These are phyloP conservation scores for Eragrostis tef DNA, from an alignment of 202 grass and related monocot genomes.

Conservation along the genomic window DNA sequence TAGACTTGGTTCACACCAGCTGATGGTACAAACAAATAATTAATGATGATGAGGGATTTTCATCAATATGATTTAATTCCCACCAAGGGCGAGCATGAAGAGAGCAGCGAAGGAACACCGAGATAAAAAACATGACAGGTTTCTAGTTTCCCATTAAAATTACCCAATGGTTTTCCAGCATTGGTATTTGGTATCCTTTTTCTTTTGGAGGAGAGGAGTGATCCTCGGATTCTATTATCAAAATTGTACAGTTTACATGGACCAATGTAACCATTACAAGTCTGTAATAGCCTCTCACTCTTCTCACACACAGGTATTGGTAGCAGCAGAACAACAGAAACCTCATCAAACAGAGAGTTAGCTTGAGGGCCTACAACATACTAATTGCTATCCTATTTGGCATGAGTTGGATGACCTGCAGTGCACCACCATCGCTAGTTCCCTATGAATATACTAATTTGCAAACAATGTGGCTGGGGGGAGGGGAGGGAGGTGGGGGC, in stretches of 20 bases:
- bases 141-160: constrained; percentile 13
- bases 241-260: no score
- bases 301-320: no score
- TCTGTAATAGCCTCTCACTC: no score
- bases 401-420: constrained; percentile 21
- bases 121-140: neutral
- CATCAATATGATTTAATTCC: neutral
- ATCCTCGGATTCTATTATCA: no score
- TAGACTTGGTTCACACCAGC: neutral
- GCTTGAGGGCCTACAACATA: no score
- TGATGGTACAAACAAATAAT: constrained; percentile 18
- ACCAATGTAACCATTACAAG: no score
- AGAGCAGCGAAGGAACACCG: neutral
- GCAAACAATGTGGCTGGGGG: neutral
- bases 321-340: no score
- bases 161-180: constrained; percentile 22
- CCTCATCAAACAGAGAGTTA: no score
- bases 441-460: constrained; percentile 4
- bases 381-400: neutral
- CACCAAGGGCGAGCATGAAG: neutral
- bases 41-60: neutral
- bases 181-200: no score
- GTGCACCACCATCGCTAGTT: neutral
- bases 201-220: no score
- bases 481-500: no score